Conservation (phyloP, 139 green algal genomes). For the Ulvella scutata region DNA sequence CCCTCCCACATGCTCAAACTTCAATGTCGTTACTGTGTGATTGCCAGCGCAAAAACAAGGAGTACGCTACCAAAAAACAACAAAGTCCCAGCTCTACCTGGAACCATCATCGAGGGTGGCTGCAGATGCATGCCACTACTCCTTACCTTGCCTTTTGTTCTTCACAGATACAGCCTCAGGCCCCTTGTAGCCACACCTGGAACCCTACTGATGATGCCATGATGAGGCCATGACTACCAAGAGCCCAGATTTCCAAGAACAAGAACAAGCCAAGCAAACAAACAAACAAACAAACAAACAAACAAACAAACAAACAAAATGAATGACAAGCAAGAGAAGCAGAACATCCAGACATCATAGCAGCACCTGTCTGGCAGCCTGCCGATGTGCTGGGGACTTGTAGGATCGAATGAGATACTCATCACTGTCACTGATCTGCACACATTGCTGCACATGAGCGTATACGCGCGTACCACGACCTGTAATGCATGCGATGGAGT, state of each 20-base stretch:
- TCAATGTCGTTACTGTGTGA: conserved; percentile 3
- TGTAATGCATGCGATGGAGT: no score
- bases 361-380: conserved; percentile 24
- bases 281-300: neutral
- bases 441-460: no score
- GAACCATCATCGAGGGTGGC: neutral
- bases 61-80: neutral
- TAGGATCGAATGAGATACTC: conserved; percentile 43
- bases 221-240: conserved; percentile 4
- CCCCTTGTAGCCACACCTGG: neutral
- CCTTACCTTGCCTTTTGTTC: neutral
- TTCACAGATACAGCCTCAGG: no score
- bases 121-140: no score
- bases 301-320: neutral
- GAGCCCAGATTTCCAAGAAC: neutral
- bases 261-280: neutral
- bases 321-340: neutral
- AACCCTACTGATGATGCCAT: neutral
- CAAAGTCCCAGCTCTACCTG: neutral
- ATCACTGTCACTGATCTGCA: conserved; percentile 41
- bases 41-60: neutral
- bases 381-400: conserved; percentile 40
- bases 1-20: conserved; percentile 1
- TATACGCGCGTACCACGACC: no score
- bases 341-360: neutral